Percentiles rank a stretch among this genome's conserved stretches.
Conservation (phyloP, 2,329 filamentous ascomycete genomes). For the Alternaria gansuensis region DNA sequence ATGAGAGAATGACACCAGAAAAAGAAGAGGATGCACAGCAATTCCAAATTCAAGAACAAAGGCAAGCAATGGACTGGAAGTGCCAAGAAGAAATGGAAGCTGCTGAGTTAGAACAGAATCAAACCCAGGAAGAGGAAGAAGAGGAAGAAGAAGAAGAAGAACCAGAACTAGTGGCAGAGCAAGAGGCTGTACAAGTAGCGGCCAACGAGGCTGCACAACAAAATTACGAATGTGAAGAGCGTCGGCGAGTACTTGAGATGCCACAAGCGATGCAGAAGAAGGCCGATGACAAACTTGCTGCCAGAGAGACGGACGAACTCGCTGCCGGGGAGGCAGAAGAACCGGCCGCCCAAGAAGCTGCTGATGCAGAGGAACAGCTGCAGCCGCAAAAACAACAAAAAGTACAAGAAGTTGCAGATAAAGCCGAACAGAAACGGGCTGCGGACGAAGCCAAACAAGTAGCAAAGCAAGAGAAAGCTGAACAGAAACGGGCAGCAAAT, state of each 20-base stretch:
- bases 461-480: background rate
- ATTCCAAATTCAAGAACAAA: background rate
- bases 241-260: background rate
- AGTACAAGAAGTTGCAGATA: background rate
- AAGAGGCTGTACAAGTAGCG: background rate
- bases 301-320: background rate
- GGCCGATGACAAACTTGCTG: background rate
- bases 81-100: background rate
- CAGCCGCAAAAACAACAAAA: background rate
- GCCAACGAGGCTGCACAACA: background rate
- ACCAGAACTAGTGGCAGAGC: background rate
- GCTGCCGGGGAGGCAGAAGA: background rate
- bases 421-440: background rate
- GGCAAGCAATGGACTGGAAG: background rate
- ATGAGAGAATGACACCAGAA: background rate
- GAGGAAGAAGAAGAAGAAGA: background rate
- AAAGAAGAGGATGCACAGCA: background rate
- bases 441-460: background rate
- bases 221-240: background rate
- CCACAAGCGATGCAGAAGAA: background rate
- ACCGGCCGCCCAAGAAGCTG: background rate
- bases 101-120: background rate
- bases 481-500: background rate
- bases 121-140: background rate
- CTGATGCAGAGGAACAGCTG: background rate